Evolutionary conservation across 129 eudicot genomes (phyloP).

Genomic region (Pittosporum tobira): DNA sequence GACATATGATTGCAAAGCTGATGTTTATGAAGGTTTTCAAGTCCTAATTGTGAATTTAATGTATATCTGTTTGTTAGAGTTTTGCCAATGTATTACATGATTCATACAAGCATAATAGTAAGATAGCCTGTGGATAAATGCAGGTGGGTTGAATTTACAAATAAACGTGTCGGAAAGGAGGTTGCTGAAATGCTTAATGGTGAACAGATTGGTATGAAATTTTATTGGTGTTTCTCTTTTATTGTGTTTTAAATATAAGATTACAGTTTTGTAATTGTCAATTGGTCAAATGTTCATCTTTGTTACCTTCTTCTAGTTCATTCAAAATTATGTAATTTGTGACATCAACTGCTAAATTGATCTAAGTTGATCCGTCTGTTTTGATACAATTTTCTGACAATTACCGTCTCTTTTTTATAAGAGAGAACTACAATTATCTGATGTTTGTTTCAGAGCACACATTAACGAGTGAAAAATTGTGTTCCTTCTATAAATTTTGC

Average conservation of each 20-base stretch:
- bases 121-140: conserved; percentile 5
- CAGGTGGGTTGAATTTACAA: conserved; percentile 94
- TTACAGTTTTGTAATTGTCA: neutral
- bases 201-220: conserved; percentile 67
- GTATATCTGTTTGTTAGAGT: neutral
- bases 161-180: conserved; percentile 71
- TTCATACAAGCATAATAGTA: neutral
- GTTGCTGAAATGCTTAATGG: conserved; percentile 77
- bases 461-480: no score
- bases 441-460: no score
- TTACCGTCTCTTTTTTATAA: no score
- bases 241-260: neutral
- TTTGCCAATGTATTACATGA: neutral
- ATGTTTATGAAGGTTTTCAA: neutral
- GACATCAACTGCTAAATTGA: neutral
- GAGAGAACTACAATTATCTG: no score
- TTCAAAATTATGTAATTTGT: neutral
- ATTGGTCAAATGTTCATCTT: neutral
- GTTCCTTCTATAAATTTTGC: neutral
- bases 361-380: neutral
- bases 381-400: no score
- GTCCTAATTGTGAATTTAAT: neutral
- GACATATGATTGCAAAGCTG: neutral
- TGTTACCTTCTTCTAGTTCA: neutral
- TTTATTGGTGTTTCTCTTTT: neutral